Conservation (phyloP, 768 basidiomycete species). For the Pisolithus albus region DNA sequence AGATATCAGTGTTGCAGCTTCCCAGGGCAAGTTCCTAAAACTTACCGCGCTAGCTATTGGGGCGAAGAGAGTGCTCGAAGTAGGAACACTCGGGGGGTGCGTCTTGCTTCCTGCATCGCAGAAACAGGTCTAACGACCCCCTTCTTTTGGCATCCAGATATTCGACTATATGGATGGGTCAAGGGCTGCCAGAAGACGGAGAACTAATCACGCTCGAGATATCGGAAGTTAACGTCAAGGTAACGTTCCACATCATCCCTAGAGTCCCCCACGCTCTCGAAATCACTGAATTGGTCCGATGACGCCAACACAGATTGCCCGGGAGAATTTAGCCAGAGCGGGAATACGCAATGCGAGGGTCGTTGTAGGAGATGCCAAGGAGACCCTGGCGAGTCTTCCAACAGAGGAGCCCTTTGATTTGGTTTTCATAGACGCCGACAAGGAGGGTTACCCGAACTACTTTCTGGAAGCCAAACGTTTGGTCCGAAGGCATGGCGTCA, state of each 20-base stretch:
- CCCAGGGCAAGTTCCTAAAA: constrained; percentile 45
- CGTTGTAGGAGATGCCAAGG: constrained; percentile 45
- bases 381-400: constrained; percentile 42
- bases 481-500: constrained; percentile 51
- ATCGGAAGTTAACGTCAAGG: constrained; percentile 39
- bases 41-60: too few species aligned
- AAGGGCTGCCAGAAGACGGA: constrained; percentile 43
- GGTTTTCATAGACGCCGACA: constrained; percentile 70
- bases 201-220: constrained; percentile 45
- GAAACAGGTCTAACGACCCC: too few species aligned
- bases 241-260: constrained; percentile 9
- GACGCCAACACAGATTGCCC: constrained; percentile 39
- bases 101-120: neutral
- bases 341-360: constrained; percentile 46
- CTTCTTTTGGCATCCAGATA: constrained; percentile 16
- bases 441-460: constrained; percentile 47
- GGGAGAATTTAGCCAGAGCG: constrained; percentile 49
- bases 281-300: too few species aligned
- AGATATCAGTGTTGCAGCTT: constrained; percentile 42
- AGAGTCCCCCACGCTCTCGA: neutral
- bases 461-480: constrained; percentile 57
- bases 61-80: constrained; percentile 8
- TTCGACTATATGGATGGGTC: constrained; percentile 31
- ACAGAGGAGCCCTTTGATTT: constrained; percentile 53
- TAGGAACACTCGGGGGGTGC: constrained; percentile 56